Conservation (phyloP, 148 eudicot species). For the Linanthus parryae region DNA sequence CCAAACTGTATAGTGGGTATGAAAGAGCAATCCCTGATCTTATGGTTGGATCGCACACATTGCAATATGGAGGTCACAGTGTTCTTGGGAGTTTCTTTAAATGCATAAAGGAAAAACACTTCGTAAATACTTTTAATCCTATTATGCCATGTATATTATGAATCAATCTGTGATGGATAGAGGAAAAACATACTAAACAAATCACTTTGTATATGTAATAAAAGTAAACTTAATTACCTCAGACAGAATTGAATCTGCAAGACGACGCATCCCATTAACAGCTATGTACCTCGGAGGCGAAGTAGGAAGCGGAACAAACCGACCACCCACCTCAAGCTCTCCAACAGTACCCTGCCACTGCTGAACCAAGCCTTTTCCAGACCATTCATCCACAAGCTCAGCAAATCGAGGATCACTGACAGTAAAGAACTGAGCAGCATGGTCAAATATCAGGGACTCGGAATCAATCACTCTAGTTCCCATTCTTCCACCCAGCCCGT, state of each 20-base stretch:
- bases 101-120: too few relatives aligned
- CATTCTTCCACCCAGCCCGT: constrained; percentile 98
- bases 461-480: constrained; percentile 80
- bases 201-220: not conserved
- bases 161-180: too few relatives aligned
- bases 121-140: too few relatives aligned
- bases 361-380: constrained; percentile 55
- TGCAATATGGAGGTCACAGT: too few relatives aligned
- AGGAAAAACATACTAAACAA: too few relatives aligned
- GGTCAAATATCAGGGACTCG: constrained; percentile 66
- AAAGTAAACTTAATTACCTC: constrained; percentile 39
- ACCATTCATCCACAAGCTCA: constrained; percentile 72
- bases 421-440: constrained; percentile 94
- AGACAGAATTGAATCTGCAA: constrained; percentile 79
- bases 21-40: too few relatives aligned
- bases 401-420: constrained; percentile 60
- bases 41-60: too few relatives aligned
- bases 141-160: too few relatives aligned
- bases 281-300: constrained; percentile 66
- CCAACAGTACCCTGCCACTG: constrained; percentile 79
- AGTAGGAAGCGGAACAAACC: constrained; percentile 47
- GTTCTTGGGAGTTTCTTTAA: too few relatives aligned
- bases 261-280: constrained; percentile 84
- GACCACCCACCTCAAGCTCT: constrained; percentile 79
- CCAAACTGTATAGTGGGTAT: too few relatives aligned